phyloP scores from a whole-genome alignment of 2,329 filamentous ascomycete species.

The Xylaria polymorpha region DNA sequence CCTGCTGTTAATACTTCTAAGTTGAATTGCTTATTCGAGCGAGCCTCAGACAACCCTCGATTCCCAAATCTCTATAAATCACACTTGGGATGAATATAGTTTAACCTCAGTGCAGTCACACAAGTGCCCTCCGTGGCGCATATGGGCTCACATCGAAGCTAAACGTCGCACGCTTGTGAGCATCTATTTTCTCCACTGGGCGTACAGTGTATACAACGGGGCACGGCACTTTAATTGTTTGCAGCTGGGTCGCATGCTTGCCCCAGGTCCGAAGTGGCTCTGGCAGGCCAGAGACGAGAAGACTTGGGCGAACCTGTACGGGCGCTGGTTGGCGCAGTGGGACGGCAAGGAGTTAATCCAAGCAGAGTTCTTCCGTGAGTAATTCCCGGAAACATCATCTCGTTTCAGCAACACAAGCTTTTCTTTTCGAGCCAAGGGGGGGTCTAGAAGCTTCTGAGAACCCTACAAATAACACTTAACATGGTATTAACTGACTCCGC shows the following conservation, averaged over 20 bases:
- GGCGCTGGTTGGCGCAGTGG: slow-evolving; percentile 52
- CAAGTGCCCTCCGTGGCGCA: slow-evolving; percentile 49
- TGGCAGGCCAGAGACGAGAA: slow-evolving; percentile 52
- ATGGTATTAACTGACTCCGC: too few relatives aligned
- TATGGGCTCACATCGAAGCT: slow-evolving; percentile 62
- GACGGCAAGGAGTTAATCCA: slow-evolving; percentile 47
- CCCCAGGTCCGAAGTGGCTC: slow-evolving; percentile 53
- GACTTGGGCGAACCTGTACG: slow-evolving; percentile 52
- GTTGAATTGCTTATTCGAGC: background rate
- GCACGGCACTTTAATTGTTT: slow-evolving; percentile 51
- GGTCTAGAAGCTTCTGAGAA: too few relatives aligned
- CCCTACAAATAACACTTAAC: too few relatives aligned
- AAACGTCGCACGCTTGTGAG: slow-evolving; percentile 60
- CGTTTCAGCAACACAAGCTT: too few relatives aligned
- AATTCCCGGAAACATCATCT: too few relatives aligned
- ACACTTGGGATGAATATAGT: background rate
- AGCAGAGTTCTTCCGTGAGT: slow-evolving; percentile 47
- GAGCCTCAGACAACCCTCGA: background rate
- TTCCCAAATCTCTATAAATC: background rate
- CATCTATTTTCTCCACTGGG: slow-evolving; percentile 54
- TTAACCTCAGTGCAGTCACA: slow-evolving; percentile 35
- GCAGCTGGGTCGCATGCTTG: slow-evolving; percentile 54
- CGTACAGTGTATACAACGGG: slow-evolving; percentile 52
- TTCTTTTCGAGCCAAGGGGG: too few relatives aligned
- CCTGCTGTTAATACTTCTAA: background rate